Evolutionary conservation across 2,329 filamentous ascomycete species (phyloP), one percentile per base, ranked within the genome.

Genomic region (Pleomassaria siparia): DNA sequence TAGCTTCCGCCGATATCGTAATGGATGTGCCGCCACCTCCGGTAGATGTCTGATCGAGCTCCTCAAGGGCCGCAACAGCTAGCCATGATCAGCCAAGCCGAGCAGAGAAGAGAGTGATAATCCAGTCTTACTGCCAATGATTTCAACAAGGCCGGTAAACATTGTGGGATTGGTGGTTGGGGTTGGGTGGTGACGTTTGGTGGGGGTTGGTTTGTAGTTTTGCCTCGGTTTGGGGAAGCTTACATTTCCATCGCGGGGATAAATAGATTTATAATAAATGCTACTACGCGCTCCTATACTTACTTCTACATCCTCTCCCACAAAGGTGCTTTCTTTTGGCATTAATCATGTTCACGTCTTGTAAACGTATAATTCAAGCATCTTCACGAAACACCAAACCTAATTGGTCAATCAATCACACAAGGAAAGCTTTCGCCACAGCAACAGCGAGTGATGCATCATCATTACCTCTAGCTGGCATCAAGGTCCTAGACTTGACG

Each of bases 401-500:
- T 46, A 53, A 55, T 57, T 60, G 56, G 46, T 28, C 35, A 10
- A 18, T 26, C 7, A 32, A 32, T 13, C 26, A 35, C 28, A 15
- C 46, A 30, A 49, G 59, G 58, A 64, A 73, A 65, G 64, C 58
- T 40, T 60, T 76, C 40, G 76, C 78, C 30, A 76, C 74, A 24
- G 66, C 72, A 48, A 63, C 69, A 42, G 56, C 58, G 33, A 55
- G 55, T 33, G 67, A 74, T 58, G 66, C 74, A 42, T 75, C 73
- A 22, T 78, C 76, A 13, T 70, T 87, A 25, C 92, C 94, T 18
- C 79, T 99, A 59, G 83, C 89, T 28, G 94, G 94, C 1, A 87
- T 94, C 59, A 85, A 88, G 46, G 91, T 97, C 12, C 79, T 99
- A 53, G 94, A 99, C 70, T 95, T 99, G 91, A 97, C 92, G 3